Base-by-base conservation (phyloP, 2,329 filamentous ascomycete genomes). In the Penicillium glabrum region DNA sequence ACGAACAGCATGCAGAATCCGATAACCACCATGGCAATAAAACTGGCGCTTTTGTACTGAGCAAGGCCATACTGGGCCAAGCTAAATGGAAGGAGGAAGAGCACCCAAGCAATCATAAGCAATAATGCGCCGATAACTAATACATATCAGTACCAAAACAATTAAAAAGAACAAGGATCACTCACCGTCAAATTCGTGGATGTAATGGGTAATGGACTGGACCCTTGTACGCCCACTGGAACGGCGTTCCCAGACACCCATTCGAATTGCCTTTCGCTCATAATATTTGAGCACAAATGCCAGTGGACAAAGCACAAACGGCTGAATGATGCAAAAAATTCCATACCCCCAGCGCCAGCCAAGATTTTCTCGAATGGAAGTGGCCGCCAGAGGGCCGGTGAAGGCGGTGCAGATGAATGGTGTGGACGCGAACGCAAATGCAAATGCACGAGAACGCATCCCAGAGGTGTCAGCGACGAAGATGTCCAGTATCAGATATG, bases 401-500 rank as follows among this genome's bases (percentile, higher is more conserved):
- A 83, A 82, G 0, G 77, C 88, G 0, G 83, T 83, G 27, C 85
- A 86, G 64, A 83, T 81, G 57, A 89, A 86, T 1, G 87, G 86
- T 0, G 85, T 86, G 14, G 73, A 78, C 24, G 81, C 78, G 56
- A 87, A 82, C 0, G 83, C 85, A 56, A 85, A 82, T 60, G 85
- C 82, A 53, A 89, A 79, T 24, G 82, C 82, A 61, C 86, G 78
- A 62, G 87, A 86, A 45, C 79, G 79, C 46, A 89, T 75, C 1
- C 79, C 78, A 0, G 86, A 84, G 0, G 85, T 86, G 65, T 89
- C 86, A 21, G 86, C 84, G 50, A 86, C 79, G 65, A 89, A 84
- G 41, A 89, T 79, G 48, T 79, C 79, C 0, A 87, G 70, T 29
- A 80, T 81, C 60, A 85, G 84, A 31, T 77, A 77, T 4, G 88